Percentiles rank a stretch among this genome's conserved stretches.
Conservation (phyloP, 129 eudicot species). For the Smallanthus sonchifolius region DNA sequence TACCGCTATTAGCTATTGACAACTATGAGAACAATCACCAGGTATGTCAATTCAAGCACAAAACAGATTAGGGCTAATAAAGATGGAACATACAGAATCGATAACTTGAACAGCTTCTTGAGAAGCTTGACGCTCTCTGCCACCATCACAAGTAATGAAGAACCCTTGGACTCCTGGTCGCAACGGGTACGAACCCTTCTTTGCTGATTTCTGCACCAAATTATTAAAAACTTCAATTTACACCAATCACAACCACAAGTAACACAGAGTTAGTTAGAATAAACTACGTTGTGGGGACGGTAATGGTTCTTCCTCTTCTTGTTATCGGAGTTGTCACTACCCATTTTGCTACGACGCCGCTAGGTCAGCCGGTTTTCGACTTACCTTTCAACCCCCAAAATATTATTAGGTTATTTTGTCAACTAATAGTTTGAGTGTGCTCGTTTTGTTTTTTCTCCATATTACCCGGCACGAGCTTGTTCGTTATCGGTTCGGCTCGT, state of each 20-base stretch:
- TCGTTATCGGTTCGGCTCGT: too few species aligned
- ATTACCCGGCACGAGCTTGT: too few species aligned
- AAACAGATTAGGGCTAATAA: not conserved
- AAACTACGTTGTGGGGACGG: constrained; percentile 69
- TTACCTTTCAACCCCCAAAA: too few species aligned
- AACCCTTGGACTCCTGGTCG: constrained; percentile 89
- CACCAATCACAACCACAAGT: not conserved
- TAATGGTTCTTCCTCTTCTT: constrained; percentile 72
- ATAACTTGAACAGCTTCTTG: constrained; percentile 84
- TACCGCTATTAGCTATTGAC: too few species aligned
- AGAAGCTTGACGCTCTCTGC: constrained; percentile 87
- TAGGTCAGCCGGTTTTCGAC: not conserved
- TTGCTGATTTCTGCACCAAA: constrained; percentile 61
- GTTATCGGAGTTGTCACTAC: constrained; percentile 30
- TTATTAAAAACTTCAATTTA: not conserved
- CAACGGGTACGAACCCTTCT: constrained; percentile 85
- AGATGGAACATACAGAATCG: constrained; percentile 58
- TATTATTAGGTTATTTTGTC: too few species aligned
- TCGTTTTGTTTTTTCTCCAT: too few species aligned
- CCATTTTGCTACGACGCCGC: constrained; percentile 37
- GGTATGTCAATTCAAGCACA: not conserved
- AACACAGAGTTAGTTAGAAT: not conserved
- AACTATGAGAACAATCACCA: not conserved
- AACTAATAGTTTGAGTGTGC: too few species aligned
- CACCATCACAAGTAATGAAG: constrained; percentile 96